Evolutionary conservation across 768 basidiomycete genomes (phyloP), one percentile per base, ranked within the genome.

Genomic region (Phanerodontia chrysosporium): DNA sequence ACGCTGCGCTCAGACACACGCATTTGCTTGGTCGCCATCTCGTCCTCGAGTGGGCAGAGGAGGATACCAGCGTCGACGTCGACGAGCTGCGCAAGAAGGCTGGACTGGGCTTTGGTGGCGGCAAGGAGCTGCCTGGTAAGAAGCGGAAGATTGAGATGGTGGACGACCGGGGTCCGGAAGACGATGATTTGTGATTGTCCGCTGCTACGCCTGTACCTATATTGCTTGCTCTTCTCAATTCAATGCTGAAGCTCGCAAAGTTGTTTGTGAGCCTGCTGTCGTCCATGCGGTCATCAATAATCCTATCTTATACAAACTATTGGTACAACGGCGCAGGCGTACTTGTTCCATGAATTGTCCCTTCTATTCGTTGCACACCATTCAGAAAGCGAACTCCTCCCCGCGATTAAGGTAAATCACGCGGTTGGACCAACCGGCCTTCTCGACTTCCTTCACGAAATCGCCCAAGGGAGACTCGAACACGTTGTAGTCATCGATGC

Each of bases 1-100:
- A 88, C 71, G 83, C 82, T 27, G 86, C 92, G 12, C 81, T 99
- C 24, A 83, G 85, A 64, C 95, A 98, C 73, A 97, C 95, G 0
- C 97, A 98, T 79, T 85, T 98, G 65, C 85, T 99, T 22, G 96
- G 97, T 9, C 77, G 97, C 35, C 97, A 99, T 80, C 75, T 99
- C 45, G 94, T 98, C 3, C 76, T 99, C 45, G 87, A 98, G 71
- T 97, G 95, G 95, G 94, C 95, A 0, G 69, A 74, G 35, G 73
- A 89, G 65, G 90, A 90, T 58, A 87, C 78, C 2, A 90, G 90
- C 62, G 83, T 85, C 67, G 90, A 95, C 68, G 67, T 95, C 54
- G 90, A 90, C 29, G 78, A 70, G 57, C 69, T 97, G 49, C 77
- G 95, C 60, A 82, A 83, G 74, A 95, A 93, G 75, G 88, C 86